Conservation (phyloP, 495 filamentous ascomycete genomes). For the Neurospora sp. region DNA sequence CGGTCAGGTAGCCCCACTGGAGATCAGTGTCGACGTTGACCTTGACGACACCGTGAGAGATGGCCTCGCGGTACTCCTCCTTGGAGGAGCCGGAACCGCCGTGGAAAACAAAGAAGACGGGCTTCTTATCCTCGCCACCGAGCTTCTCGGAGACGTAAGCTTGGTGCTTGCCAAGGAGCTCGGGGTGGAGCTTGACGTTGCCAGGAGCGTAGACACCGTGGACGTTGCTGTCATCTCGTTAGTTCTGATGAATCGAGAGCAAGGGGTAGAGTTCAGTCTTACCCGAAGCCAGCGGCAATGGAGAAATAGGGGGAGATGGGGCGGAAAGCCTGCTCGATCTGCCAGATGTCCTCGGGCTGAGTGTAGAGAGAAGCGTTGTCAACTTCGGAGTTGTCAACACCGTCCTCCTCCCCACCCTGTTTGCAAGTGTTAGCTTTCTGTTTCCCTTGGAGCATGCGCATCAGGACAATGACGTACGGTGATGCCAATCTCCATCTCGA, state of each 20-base stretch:
- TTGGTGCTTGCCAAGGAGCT: conserved; percentile 92
- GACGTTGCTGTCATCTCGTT: conserved; percentile 60
- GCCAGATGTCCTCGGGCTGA: conserved; percentile 88
- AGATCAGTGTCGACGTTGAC: conserved; percentile 87
- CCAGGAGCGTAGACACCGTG: conserved; percentile 99
- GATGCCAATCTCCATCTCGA: conserved; percentile 74
- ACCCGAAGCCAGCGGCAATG: conserved; percentile 84
- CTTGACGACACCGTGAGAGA: conserved; percentile 89
- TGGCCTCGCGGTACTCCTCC: conserved; percentile 78
- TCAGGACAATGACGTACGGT: conserved; percentile 2
- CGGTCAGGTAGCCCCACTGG: conserved; percentile 76
- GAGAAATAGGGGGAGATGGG: conserved; percentile 89
- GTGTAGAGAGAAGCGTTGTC: conserved; percentile 98
- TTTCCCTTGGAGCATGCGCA: background rate
- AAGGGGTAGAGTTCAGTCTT: background rate
- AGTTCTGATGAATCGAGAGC: background rate
- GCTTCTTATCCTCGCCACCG: conserved; percentile 59
- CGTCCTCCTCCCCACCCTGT: conserved; percentile 92
- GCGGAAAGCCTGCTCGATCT: conserved; percentile 67
- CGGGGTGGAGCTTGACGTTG: conserved; percentile 91
- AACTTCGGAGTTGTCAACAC: conserved; percentile 73
- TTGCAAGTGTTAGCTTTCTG: conserved; percentile 68
- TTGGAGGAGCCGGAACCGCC: conserved; percentile 87
- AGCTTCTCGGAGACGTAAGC: conserved; percentile 70
- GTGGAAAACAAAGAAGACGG: conserved; percentile 98